phyloP scores from a whole-genome alignment of 805 yeast species.

The Candida caryicola region DNA sequence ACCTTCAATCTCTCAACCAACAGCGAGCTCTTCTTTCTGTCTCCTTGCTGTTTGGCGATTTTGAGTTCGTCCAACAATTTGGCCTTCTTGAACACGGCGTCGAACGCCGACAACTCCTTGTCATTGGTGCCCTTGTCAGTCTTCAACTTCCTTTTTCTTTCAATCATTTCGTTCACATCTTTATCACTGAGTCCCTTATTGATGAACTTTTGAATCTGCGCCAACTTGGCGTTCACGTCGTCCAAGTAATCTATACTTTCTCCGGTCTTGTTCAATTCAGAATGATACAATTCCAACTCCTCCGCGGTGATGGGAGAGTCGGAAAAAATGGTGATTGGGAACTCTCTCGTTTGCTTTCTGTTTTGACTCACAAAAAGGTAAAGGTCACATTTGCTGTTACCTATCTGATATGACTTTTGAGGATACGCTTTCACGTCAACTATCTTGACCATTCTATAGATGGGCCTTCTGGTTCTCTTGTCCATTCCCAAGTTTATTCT shows the following conservation, averaged over 20 bases:
- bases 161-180: conserved; percentile 76
- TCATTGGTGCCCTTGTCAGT: conserved; percentile 46
- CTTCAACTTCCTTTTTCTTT: conserved; percentile 58
- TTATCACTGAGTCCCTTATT: conserved; percentile 64
- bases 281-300: conserved; percentile 71
- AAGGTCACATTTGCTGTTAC: conserved; percentile 44
- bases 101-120: conserved; percentile 34
- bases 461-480: conserved; percentile 55
- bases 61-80: conserved; percentile 69
- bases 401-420: conserved; percentile 41
- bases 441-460: conserved; percentile 82
- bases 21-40: conserved; percentile 33
- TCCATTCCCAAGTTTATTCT: conserved; percentile 78
- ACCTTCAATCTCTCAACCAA: conserved; percentile 37
- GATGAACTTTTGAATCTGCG: conserved; percentile 61
- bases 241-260: conserved; percentile 59
- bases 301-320: conserved; percentile 68
- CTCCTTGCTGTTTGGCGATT: conserved; percentile 61
- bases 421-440: conserved; percentile 54
- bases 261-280: conserved; percentile 57
- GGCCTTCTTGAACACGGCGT: conserved; percentile 74
- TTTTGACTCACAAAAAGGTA: conserved; percentile 82
- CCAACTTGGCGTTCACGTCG: conserved; percentile 61
- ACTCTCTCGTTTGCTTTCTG: conserved; percentile 60
- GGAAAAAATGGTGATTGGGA: conserved; percentile 76